These are phyloP conservation scores for Biscutella auriculata DNA, from an alignment of 441 rosid genomes.

Conservation along the genomic window DNA sequence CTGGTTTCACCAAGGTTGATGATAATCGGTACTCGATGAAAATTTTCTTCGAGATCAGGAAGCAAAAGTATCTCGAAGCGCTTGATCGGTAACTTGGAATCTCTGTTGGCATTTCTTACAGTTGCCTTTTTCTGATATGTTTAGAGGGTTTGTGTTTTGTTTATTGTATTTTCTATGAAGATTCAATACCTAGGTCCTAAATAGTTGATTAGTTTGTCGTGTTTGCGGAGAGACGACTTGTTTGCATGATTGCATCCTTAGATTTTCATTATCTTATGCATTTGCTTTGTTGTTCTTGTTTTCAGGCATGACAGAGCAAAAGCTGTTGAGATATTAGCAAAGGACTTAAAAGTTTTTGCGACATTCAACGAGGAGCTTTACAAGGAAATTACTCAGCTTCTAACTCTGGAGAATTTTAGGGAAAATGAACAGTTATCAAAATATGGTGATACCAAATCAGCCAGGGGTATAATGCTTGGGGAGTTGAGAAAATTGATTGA, in stretches of 20 bases:
- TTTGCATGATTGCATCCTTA: background rate
- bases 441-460: conserved; percentile 87
- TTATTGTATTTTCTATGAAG: no score
- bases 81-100: conserved; percentile 48
- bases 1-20: conserved; percentile 79
- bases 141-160: no score
- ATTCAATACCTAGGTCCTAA: background rate
- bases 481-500: conserved; percentile 83
- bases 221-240: background rate
- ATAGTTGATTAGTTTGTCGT: background rate
- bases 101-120: conserved; percentile 14
- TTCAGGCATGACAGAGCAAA: conserved; percentile 37
- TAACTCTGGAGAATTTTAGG: conserved; percentile 90
- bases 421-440: conserved; percentile 89
- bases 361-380: conserved; percentile 49
- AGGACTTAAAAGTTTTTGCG: conserved; percentile 52
- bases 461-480: conserved; percentile 67
- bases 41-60: conserved; percentile 74
- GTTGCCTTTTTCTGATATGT: conserved; percentile 17
- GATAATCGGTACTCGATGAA: conserved; percentile 84
- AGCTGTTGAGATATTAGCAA: conserved; percentile 53
- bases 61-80: conserved; percentile 86
- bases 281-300: conserved; percentile 7
- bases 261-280: background rate
- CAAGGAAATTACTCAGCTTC: conserved; percentile 70